Evolutionary conservation across 1,139 yeast genomes (phyloP), one percentile per base, ranked within the genome.

Genomic region (Saccharomycopsis hybrid): DNA sequence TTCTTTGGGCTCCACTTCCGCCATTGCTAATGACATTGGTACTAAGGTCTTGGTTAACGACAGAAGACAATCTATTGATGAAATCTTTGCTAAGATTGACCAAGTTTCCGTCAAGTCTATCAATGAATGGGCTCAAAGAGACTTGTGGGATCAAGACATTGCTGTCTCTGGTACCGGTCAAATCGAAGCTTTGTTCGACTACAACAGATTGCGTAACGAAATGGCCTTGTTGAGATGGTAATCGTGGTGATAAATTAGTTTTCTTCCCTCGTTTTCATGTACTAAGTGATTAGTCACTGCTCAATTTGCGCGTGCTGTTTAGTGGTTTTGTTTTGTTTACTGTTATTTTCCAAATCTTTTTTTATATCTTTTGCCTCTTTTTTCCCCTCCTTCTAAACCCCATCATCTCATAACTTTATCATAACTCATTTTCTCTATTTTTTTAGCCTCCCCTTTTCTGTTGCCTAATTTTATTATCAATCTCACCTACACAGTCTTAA

Each of bases 221-320:
- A 85, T 85, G 89, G 78, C 92, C 64, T 78, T 82, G 86, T 74
- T 84, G 82, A 84, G 94, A 83, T 76, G 80, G 81, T 76, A 65
- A 46, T 28, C 37, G 24, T 8, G 24, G 5, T 36, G 13, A 9
- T 8, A 36, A 36, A n/a, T 18, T 18, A 18, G 18, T 18, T 18
- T 18, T 18, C 18, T 18, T 18, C 18, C 18, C 18, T 18, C 18
- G 18, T 18, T 18, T 18, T 18, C 18, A 18, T 18, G 18, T 18
- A 18, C 18, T 18, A 18, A 18, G 18, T 18, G 18, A 18, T 18
- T 18, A 18, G 18, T 18, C 18, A 18, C 18, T 18, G 18, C 18
- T 18, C 18, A 18, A 18, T 18, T 18, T 18, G 18, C 18, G 18
- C 18, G 18, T 18, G 18, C 18, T 18, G 18, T 18, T 18, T 18